Conservation (phyloP, 495 filamentous ascomycete species). For the Bacidia rubella region DNA sequence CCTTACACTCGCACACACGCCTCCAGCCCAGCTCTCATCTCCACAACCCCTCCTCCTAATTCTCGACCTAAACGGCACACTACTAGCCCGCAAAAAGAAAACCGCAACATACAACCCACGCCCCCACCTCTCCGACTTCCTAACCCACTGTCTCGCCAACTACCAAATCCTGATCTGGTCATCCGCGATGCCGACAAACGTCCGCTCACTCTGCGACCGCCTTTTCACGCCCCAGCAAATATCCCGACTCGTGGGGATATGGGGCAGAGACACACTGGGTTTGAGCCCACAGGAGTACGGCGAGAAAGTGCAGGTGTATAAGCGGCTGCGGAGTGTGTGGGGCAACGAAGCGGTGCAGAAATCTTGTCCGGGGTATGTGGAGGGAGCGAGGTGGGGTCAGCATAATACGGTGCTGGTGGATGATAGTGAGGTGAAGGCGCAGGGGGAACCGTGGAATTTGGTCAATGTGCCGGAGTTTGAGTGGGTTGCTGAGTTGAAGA, state of each 20-base stretch:
- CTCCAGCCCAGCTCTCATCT: constrained; percentile 17
- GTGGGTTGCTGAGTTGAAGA: constrained; percentile 8
- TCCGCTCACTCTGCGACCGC: constrained; percentile 42
- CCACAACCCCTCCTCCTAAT: constrained; percentile 55
- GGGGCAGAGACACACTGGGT: constrained; percentile 69
- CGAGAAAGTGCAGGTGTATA: constrained; percentile 73
- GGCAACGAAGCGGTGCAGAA: constrained; percentile 34
- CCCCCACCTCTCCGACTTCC: constrained; percentile 48
- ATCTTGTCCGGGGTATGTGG: constrained; percentile 29
- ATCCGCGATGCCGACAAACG: constrained; percentile 60
- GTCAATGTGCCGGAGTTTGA: constrained; percentile 67
- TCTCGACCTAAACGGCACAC: constrained; percentile 86
- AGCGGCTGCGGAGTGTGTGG: constrained; percentile 66
- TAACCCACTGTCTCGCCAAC: constrained; percentile 48
- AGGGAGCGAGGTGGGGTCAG: constrained; percentile 48
- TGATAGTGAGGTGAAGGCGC: constrained; percentile 65
- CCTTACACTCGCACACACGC: constrained; percentile 26
- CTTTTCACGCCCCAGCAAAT: constrained; percentile 35
- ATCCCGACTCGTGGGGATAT: constrained; percentile 47
- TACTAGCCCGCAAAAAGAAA: constrained; percentile 48
- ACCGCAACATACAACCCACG: constrained; percentile 37
- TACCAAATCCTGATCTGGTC: constrained; percentile 86
- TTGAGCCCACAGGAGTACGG: constrained; percentile 50
- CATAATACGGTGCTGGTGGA: constrained; percentile 84
- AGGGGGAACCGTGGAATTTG: constrained; percentile 71